These are phyloP conservation scores for Xylariaceae sp. DNA, from an alignment of 2,329 filamentous ascomycete genomes.

Conservation along the genomic window DNA sequence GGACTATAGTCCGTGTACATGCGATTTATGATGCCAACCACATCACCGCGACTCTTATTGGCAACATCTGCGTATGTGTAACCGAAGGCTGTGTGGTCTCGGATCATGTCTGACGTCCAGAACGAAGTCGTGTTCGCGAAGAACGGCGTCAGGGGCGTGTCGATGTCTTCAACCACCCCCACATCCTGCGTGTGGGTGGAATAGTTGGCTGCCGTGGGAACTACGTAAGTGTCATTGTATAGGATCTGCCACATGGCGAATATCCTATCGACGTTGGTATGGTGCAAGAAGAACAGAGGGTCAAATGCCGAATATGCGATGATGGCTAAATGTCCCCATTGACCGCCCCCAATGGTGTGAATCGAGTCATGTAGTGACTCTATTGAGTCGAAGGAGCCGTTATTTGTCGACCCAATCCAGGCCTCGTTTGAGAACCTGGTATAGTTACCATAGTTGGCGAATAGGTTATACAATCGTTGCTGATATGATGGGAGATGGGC, in stretches of 20 bases:
- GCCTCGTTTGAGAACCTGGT: conserved; percentile 66
- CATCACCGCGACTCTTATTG: conserved; percentile 38
- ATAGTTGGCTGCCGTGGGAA: conserved; percentile 49
- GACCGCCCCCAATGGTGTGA: conserved; percentile 53
- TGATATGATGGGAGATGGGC: conserved; percentile 52
- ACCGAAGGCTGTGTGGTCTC: conserved; percentile 59
- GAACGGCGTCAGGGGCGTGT: conserved; percentile 65
- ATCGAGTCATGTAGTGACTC: conserved; percentile 63
- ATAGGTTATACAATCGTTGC: conserved; percentile 62
- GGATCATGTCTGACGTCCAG: conserved; percentile 63
- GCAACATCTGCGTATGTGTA: conserved; percentile 71
- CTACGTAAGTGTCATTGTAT: conserved; percentile 64
- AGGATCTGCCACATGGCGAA: conserved; percentile 75
- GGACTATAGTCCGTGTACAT: conserved; percentile 53
- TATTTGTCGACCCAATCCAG: conserved; percentile 45
- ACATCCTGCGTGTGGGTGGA: conserved; percentile 58
- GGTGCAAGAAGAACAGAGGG: conserved; percentile 74
- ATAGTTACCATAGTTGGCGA: conserved; percentile 65
- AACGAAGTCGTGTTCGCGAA: conserved; percentile 57
- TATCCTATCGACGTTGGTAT: conserved; percentile 70
- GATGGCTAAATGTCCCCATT: conserved; percentile 61
- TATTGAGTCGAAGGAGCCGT: conserved; percentile 57
- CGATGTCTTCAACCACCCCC: conserved; percentile 51
- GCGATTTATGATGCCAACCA: conserved; percentile 53
- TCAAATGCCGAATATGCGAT: conserved; percentile 74